phyloP scores from a whole-genome alignment of 2,329 filamentous ascomycete genomes.

The Neonectria coccinea region DNA sequence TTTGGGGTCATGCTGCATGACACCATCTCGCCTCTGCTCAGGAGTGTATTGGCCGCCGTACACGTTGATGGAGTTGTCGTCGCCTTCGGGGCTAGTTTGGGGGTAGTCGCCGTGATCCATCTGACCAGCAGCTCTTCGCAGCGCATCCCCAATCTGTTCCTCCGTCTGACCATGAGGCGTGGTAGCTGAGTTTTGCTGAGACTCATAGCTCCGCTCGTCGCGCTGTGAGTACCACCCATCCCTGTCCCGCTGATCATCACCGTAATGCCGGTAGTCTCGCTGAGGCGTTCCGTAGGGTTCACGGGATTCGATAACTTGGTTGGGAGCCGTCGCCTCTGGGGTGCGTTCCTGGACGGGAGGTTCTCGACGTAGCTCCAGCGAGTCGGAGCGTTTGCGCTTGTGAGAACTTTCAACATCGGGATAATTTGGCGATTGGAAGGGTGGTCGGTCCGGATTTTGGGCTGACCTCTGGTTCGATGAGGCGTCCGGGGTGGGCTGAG shows the following conservation, averaged over 20 bases:
- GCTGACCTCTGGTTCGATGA: slow-evolving; percentile 53
- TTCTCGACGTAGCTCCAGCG: slow-evolving; percentile 63
- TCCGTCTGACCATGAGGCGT: slow-evolving; percentile 61
- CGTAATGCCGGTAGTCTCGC: slow-evolving; percentile 59
- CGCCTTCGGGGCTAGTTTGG: slow-evolving; percentile 66
- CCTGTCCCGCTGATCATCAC: slow-evolving; percentile 60
- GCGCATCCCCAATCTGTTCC: slow-evolving; percentile 60
- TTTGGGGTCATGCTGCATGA: slow-evolving; percentile 71
- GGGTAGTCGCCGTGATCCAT: slow-evolving; percentile 63
- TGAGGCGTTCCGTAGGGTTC: slow-evolving; percentile 58
- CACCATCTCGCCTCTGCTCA: slow-evolving; percentile 61
- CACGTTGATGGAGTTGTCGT: slow-evolving; percentile 58
- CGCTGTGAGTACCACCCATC: slow-evolving; percentile 64
- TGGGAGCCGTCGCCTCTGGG: slow-evolving; percentile 49
- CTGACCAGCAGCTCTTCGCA: slow-evolving; percentile 59
- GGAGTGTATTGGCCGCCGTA: slow-evolving; percentile 59
- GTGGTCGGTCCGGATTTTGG: slow-evolving; percentile 55
- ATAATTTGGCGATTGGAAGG: slow-evolving; percentile 55
- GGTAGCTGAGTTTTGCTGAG: slow-evolving; percentile 59
- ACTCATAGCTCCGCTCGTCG: slow-evolving; percentile 62
- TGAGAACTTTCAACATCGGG: slow-evolving; percentile 62
- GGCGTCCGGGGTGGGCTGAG: slow-evolving; percentile 44
- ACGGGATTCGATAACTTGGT: slow-evolving; percentile 52
- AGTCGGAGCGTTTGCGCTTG: slow-evolving; percentile 78
- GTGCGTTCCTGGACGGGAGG: slow-evolving; percentile 49